Evolutionary conservation across 2,329 filamentous ascomycete species (phyloP), one percentile per base, ranked within the genome.

Genomic region (Calonectria fujianensis): DNA sequence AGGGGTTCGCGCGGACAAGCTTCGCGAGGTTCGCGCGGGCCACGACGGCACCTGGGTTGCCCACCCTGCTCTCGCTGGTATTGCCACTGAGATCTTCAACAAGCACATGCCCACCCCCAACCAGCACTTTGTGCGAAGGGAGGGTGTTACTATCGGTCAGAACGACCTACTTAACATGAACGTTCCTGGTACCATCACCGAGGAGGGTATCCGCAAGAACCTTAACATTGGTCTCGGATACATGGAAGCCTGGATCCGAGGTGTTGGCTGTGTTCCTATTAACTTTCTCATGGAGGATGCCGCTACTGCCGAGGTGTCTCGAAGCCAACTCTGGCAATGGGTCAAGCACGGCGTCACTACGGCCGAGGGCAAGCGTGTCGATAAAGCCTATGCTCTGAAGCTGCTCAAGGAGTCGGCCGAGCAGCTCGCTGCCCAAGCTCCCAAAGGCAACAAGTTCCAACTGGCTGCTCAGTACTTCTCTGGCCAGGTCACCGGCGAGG

Each of bases 241-340:
- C 88, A 99, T 98, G 96, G 97, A 99, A 88, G 97, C 95, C 76
- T 99, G 97, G 97, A 90, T 98, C 75, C 94, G 96, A 76, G 97
- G 96, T 41, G 91, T 98, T 29, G 97, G 97, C 73, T 99, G 97
- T 82, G 96, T 98, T 69, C 97, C 97, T 64, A 98, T 98, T 88
- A 98, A 98, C 90, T 98, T 94, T 85, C 90, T 98, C 71, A 98
- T 98, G 96, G 97, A 99, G 88, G 97, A 98, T 81, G 97, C 97
- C 24, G 97, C 97, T 31, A 99, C 97, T 1, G 97, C 97, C 65
- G 97, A 99, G 86, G 97, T 99, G 7, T 97, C 95, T 72, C 93
- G 97, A 81, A 95, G 92, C 80, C 97, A 99, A 89, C 91, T 99
- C 59, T 98, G 96, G 96, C 97, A 99, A 86, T 99, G 97, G 97